A percentile compares a stretch with the other conserved stretches of the same genome.
phyloP scores from a whole-genome alignment of 257 asterid species.

The Echites panduratus region DNA sequence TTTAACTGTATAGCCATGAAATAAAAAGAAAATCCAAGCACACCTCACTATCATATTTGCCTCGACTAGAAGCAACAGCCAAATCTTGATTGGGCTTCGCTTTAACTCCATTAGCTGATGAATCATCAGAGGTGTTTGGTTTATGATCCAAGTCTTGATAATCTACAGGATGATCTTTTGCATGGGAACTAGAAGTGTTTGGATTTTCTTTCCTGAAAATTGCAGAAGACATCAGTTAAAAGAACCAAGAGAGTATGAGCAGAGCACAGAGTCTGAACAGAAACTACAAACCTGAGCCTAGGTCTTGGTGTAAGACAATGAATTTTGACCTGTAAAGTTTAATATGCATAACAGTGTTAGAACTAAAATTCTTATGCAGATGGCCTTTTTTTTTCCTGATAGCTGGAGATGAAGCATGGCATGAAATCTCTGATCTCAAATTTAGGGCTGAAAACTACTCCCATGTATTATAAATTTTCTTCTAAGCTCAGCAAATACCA shows the following conservation, averaged over 20 bases:
- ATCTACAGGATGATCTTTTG: conserved; percentile 28
- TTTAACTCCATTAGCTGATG: conserved; percentile 27
- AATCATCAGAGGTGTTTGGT: conserved; percentile 33
- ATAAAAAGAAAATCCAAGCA: conserved; percentile 7
- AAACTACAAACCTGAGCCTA: conserved; percentile 43
- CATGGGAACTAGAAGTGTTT: conserved; percentile 26
- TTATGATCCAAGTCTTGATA: conserved; percentile 24
- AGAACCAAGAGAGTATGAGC: background rate
- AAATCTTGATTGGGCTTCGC: conserved; percentile 27
- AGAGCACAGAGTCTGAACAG: conserved; percentile 12
- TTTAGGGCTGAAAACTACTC: background rate
- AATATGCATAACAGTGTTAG: conserved; percentile 11
- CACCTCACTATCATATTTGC: conserved; percentile 49
- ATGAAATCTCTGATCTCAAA: background rate
- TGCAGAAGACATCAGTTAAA: conserved; percentile 21
- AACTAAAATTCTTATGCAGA: conserved; percentile 6
- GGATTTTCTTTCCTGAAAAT: conserved; percentile 49
- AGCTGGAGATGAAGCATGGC: background rate
- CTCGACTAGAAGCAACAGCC: conserved; percentile 30
- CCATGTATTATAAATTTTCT: background rate
- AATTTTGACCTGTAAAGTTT: conserved; percentile 54
- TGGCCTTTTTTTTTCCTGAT: background rate
- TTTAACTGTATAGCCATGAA: background rate
- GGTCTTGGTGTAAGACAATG: conserved; percentile 60
- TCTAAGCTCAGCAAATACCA: background rate